phyloP scores from a whole-genome alignment of 352 stramenopile genomes.

The Halophytophthora batemanensis region DNA sequence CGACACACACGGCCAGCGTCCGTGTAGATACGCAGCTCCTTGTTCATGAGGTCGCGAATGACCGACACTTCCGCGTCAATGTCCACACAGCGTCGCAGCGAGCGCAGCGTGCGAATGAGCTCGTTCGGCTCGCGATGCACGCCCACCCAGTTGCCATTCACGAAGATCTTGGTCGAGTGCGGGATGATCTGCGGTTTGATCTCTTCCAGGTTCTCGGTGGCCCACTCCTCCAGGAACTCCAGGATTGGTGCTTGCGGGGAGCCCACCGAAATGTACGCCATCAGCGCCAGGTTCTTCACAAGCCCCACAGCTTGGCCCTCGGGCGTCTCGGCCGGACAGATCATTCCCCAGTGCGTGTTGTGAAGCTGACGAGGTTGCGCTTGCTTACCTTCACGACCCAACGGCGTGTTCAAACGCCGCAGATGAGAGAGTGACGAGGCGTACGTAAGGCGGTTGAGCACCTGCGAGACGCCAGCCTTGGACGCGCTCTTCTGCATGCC shows the following conservation, averaged over 20 bases:
- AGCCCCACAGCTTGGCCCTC: slow-evolving; percentile 95
- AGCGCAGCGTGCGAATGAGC: slow-evolving; percentile 94
- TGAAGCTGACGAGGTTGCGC: slow-evolving; percentile 99
- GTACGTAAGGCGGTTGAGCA: slow-evolving; percentile 99
- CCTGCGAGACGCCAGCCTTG: slow-evolving; percentile 99
- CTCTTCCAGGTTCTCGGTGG: slow-evolving; percentile 97
- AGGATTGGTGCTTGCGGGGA: slow-evolving; percentile 94
- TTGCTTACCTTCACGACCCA: slow-evolving; percentile 98
- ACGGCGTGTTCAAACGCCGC: slow-evolving; percentile 97
- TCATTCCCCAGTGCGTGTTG: slow-evolving; percentile 99
- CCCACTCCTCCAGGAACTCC: slow-evolving; percentile 98
- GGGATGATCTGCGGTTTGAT: slow-evolving; percentile 98
- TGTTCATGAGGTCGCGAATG: slow-evolving; percentile 97
- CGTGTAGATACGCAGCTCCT: slow-evolving; percentile 99
- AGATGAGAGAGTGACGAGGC: slow-evolving; percentile 98
- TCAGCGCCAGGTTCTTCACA: slow-evolving; percentile 99
- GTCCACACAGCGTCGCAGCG: slow-evolving; percentile 94
- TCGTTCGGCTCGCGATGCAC: slow-evolving; percentile 97
- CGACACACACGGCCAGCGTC: slow-evolving; percentile 98
- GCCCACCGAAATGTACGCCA: slow-evolving; percentile 97
- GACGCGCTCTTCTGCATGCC: slow-evolving; percentile 91
- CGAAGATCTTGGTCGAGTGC: slow-evolving; percentile 99
- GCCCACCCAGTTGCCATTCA: slow-evolving; percentile 99
- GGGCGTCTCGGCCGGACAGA: slow-evolving; percentile 96
- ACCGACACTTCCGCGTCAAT: slow-evolving; percentile 99